phyloP scores from a whole-genome alignment of 306 rosid genomes.

The Psophocarpus tetragonolobus region DNA sequence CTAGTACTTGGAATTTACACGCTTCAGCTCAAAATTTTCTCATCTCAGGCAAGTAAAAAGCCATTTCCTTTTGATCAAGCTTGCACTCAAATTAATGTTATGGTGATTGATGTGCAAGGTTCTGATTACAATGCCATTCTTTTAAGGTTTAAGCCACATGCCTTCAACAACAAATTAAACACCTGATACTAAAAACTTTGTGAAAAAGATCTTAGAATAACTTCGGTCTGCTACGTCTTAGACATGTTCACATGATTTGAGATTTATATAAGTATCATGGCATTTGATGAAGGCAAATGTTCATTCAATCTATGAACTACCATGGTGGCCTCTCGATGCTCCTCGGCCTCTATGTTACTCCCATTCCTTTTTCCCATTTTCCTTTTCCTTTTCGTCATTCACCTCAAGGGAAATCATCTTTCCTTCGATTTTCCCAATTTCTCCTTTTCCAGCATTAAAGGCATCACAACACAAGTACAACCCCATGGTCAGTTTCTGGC shows the following conservation, averaged over 20 bases:
- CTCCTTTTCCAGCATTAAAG: neutral
- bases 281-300: conserved; percentile 5
- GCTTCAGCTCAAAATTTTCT: neutral
- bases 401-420: neutral
- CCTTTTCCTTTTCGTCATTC: conserved; percentile 23
- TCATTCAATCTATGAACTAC: conserved; percentile 3
- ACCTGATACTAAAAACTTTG: neutral
- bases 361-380: conserved; percentile 6
- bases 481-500: conserved; percentile 8
- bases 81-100: conserved; percentile 26
- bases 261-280: neutral
- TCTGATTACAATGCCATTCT: conserved; percentile 1
- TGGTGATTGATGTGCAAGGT: neutral
- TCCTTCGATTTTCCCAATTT: neutral
- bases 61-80: neutral
- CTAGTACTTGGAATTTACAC: neutral
- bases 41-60: neutral
- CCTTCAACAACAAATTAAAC: conserved; percentile 7
- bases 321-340: conserved; percentile 8
- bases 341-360: conserved; percentile 1
- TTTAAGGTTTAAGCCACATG: conserved; percentile 10
- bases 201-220: conserved; percentile 17
- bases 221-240: conserved; percentile 25
- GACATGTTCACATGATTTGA: conserved; percentile 32
- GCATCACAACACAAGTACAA: neutral